Conservation (phyloP, 2,329 filamentous ascomycete genomes). For the Myriosclerotinia duriaeana region DNA sequence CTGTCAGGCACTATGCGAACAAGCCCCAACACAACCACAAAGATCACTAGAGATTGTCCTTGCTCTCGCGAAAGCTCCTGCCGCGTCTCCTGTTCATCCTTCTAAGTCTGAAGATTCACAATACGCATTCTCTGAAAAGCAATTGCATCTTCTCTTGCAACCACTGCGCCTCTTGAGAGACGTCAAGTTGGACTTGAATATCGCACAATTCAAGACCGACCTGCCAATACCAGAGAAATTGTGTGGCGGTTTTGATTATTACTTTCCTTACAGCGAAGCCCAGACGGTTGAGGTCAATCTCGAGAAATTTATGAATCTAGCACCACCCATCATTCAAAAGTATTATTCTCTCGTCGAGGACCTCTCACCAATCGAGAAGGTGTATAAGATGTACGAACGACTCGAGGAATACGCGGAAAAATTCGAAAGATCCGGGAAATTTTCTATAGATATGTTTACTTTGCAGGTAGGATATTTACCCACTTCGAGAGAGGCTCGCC, state of each 20-base stretch:
- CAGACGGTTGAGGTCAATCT: neutral
- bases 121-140: neutral
- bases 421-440: slow-evolving; percentile 13
- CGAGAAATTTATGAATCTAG: slow-evolving; percentile 3
- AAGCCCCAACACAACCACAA: neutral
- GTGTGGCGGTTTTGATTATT: neutral
- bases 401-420: neutral
- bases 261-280: slow-evolving; percentile 11
- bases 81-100: neutral
- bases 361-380: slow-evolving; percentile 14
- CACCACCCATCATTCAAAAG: neutral
- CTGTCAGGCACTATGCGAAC: slow-evolving; percentile 15
- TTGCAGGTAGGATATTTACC: slow-evolving; percentile 3
- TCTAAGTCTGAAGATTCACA: neutral
- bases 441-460: neutral
- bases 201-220: neutral
- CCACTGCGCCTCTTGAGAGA: slow-evolving; percentile 17
- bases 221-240: slow-evolving; percentile 1
- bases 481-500: slow-evolving; percentile 1
- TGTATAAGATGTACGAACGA: slow-evolving; percentile 12
- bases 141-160: slow-evolving; percentile 8
- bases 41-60: slow-evolving; percentile 16
- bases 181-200: neutral
- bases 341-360: slow-evolving; percentile 5
- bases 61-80: slow-evolving; percentile 6